phyloP scores from a whole-genome alignment of 352 stramenopile genomes.

The Globisporangium middletonii region DNA sequence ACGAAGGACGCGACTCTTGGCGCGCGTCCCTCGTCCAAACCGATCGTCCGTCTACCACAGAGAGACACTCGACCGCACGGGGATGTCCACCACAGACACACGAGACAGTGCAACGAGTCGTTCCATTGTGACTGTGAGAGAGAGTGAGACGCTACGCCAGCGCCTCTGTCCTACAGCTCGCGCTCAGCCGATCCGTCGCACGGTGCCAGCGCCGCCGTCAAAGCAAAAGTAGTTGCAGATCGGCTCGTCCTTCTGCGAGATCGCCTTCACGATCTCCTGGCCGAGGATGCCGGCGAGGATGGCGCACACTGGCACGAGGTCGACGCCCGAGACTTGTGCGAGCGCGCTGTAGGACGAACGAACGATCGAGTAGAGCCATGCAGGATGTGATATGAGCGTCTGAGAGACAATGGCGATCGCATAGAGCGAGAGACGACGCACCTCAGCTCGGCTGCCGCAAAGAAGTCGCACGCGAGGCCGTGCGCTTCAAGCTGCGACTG shows the following conservation, averaged over 20 bases:
- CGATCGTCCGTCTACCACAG: no score
- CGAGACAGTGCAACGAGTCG: no score
- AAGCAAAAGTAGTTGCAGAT: conserved; percentile 96
- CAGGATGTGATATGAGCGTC: neutral
- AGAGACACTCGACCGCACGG: no score
- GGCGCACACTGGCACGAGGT: conserved; percentile 91
- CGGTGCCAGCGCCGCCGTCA: conserved; percentile 58
- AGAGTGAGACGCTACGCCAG: neutral
- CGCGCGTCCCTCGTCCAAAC: neutral
- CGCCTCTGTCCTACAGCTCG: neutral
- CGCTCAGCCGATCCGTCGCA: conserved; percentile 48
- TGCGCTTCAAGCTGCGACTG: conserved; percentile 38
- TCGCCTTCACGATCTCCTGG: conserved; percentile 98
- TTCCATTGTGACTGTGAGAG: neutral
- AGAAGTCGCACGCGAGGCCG: conserved; percentile 56
- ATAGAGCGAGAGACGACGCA: conserved; percentile 11
- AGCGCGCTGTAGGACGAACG: conserved; percentile 23
- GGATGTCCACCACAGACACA: no score
- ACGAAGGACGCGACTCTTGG: neutral
- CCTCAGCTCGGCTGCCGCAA: conserved; percentile 46
- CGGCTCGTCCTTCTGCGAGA: conserved; percentile 94
- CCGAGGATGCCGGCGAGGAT: conserved; percentile 96
- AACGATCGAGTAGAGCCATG: neutral
- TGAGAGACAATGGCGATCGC: neutral
- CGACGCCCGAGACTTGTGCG: conserved; percentile 29